Evolutionary conservation across 495 filamentous ascomycete genomes (phyloP), one percentile per base, ranked within the genome.

Genomic region (Aspergillus homomorphus): DNA sequence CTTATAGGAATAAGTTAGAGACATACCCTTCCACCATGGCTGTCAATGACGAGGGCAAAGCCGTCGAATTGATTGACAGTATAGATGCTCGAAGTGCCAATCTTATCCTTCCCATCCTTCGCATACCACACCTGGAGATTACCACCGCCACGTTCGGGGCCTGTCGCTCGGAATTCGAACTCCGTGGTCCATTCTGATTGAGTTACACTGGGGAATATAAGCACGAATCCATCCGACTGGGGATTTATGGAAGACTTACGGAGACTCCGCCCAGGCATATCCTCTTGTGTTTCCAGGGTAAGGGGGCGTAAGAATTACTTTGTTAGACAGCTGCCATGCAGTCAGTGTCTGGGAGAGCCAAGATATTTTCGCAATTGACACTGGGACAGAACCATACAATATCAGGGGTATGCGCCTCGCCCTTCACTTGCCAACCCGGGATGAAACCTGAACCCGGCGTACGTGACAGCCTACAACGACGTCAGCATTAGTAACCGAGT

Each of bases 71-170:
- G 79, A 23, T 82, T 84, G 23, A 87, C 84, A 5, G 89, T 94
- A 69, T 96, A 96, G 56, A 97, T 82, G 68, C 88, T 92, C 18
- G 84, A 79, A 4, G 86, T 79, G 51, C 86, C 86, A 54, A 95
- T 74, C 19, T 75, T 76, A 61, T 76, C 69, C 61, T 81, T 75
- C 46, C 89, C 90, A 53, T 89, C 84, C 60, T 89, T 87, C 18
- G 84, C 85, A 69, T 93, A 91, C 95, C 95, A 98, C 62, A 98
- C 77, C 68, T 96, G 90, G 58, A 98, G 80, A 73, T 95, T 97
- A 45, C 94, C 94, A 26, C 88, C 84, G 30, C 85, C 90, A 63
- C 90, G 79, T 71, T 98, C 94, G 15, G 86, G 88, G 4, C 94
- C 94, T 51, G 82, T 90, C 8, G 86, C 90, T 59, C 94, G 85